Evolutionary conservation across 73 alveolate species (phyloP), one percentile per base, ranked within the genome.

Genomic region (Tetrahymena borealis): DNA sequence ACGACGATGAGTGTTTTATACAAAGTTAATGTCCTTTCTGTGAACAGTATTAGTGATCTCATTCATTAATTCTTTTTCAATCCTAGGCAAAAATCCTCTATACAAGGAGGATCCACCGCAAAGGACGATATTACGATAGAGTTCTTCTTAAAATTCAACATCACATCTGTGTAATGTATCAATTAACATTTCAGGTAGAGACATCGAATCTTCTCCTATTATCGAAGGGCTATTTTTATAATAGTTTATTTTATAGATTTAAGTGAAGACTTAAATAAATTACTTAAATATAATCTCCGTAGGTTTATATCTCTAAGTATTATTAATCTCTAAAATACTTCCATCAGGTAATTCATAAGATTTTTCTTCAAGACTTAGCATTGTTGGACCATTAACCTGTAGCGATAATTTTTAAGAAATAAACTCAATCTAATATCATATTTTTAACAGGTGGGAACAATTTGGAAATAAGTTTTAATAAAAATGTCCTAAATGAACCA

Each of bases 341-440:
- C 91, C 93, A 93, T 93, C 95, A 18, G 95, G 95, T 39, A 93
- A 40, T 93, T 93, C 93, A 40, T 79, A 93, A 15, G 93, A 78
- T 85, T 38, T 90, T 33, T 93, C 95, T 79, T 93, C 95, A 20
- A 60, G 35, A 18, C 85, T 60, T 8, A 60, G 35, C 31, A 60
- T 24, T n/a, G 85, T 60, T 3, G 85, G 85, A 20, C 85, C 85
- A 60, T 60, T 60, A 1, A 60, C 85, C 85, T 60, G n/a, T 60
- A n/a, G n/a, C n/a, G n/a, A n/a, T n/a, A n/a, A n/a, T n/a, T n/a
- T n/a, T n/a, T n/a, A n/a, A n/a, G n/a, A n/a, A n/a, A n/a, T n/a
- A n/a, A n/a, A n/a, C n/a, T n/a, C n/a, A n/a, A n/a, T n/a, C n/a
- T n/a, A n/a, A n/a, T n/a, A n/a, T n/a, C n/a, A n/a, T n/a, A n/a